Conservation (phyloP, 345 rosid genomes). For the Dipteronia sinensis region DNA sequence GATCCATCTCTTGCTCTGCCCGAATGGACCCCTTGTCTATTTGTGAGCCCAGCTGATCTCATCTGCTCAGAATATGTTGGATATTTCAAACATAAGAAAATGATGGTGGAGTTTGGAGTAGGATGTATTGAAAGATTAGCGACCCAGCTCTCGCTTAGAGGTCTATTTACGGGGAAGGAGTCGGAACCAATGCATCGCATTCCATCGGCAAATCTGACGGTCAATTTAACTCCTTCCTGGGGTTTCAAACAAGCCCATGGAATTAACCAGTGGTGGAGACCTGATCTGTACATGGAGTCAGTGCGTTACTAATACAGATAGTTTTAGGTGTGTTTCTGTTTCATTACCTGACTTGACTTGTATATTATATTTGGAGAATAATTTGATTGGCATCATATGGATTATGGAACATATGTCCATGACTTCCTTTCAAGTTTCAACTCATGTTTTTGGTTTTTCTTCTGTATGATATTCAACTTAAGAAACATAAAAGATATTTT, state of each 20-base stretch:
- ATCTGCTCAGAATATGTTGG: constrained; percentile 80
- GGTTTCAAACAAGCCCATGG: constrained; percentile 83
- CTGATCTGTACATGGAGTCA: constrained; percentile 29
- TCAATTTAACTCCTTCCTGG: constrained; percentile 41
- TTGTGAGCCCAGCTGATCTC: constrained; percentile 65
- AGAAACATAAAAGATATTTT: background rate
- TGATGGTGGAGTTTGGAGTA: constrained; percentile 80
- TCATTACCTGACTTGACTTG: background rate
- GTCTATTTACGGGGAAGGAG: constrained; percentile 56
- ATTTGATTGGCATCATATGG: background rate
- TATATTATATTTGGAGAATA: background rate
- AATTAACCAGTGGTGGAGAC: constrained; percentile 91
- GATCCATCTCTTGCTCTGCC: constrained; percentile 57
- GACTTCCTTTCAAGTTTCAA: background rate
- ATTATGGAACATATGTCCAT: background rate
- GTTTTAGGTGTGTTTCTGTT: background rate
- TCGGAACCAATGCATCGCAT: constrained; percentile 75
- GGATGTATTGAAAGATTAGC: constrained; percentile 74
- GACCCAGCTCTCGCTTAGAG: constrained; percentile 65
- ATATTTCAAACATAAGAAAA: constrained; percentile 82
- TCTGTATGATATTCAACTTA: background rate
- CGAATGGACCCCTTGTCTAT: constrained; percentile 65
- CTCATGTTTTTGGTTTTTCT: background rate
- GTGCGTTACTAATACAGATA: constrained; percentile 49
- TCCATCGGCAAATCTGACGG: constrained; percentile 64